Conservation (phyloP, 352 stramenopile species). For the Globisporangium emineosum region DNA sequence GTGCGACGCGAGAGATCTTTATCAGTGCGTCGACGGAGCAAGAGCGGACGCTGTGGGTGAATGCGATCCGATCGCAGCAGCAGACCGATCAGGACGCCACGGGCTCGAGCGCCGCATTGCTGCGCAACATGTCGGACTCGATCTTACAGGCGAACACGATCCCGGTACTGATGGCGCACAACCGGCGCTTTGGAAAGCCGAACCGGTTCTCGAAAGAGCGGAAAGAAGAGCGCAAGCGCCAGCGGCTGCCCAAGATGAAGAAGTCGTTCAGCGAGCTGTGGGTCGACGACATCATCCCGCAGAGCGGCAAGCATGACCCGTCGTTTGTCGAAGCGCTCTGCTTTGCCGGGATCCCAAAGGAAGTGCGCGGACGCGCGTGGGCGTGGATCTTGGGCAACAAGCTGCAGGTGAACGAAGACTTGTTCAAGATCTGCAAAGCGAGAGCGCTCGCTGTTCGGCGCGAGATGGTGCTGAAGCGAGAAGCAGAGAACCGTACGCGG, state of each 20-base stretch:
- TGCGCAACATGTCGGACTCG: slow-evolving; percentile 41
- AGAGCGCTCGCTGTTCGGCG: slow-evolving; percentile 67
- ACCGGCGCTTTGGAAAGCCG: slow-evolving; percentile 20
- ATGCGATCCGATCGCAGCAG: slow-evolving; percentile 46
- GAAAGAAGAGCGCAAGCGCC: slow-evolving; percentile 54
- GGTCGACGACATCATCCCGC: slow-evolving; percentile 61
- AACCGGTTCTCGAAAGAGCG: slow-evolving; percentile 57
- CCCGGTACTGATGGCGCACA: slow-evolving; percentile 22
- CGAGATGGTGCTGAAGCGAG: slow-evolving; percentile 71
- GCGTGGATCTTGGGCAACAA: slow-evolving; percentile 78
- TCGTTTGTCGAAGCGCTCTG: slow-evolving; percentile 58
- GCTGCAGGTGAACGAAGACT: slow-evolving; percentile 82
- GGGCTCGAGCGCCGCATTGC: slow-evolving; percentile 26
- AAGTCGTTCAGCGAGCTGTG: slow-evolving; percentile 74
- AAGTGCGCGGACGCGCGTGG: slow-evolving; percentile 77
- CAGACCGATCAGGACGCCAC: slow-evolving; percentile 24
- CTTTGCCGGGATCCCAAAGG: slow-evolving; percentile 81
- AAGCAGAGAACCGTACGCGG: slow-evolving; percentile 29
- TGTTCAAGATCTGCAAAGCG: slow-evolving; percentile 81
- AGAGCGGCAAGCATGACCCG: slow-evolving; percentile 16
- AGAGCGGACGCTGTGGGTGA: slow-evolving; percentile 63
- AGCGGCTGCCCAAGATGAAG: slow-evolving; percentile 64
- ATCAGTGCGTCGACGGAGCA: slow-evolving; percentile 77
- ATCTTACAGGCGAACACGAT: slow-evolving; percentile 24
- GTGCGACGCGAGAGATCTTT: slow-evolving; percentile 43